These are phyloP conservation scores for Mycena metata DNA, from an alignment of 768 basidiomycete species.

Conservation along the genomic window DNA sequence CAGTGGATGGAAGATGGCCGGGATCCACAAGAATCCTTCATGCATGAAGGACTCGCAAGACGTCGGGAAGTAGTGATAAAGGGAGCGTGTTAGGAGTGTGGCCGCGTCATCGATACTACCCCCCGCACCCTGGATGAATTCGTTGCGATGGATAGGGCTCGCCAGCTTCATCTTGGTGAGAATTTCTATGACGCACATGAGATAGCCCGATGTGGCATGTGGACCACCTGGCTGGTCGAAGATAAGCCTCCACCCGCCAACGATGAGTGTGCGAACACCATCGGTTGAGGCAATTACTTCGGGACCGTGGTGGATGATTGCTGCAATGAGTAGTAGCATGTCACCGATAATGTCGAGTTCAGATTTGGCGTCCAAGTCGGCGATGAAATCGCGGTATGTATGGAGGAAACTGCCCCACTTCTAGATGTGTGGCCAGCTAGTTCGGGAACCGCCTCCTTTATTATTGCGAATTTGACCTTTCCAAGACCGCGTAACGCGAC, in stretches of 20 bases:
- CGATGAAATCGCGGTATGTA: background rate
- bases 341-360: background rate
- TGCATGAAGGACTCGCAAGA: too few relatives aligned
- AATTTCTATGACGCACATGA: background rate
- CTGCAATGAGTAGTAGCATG: background rate
- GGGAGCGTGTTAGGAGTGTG: background rate
- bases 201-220: too few relatives aligned
- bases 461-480: background rate
- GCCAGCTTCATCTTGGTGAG: background rate
- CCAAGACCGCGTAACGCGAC: background rate
- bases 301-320: background rate
- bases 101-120: background rate
- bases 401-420: background rate
- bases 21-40: background rate
- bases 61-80: background rate
- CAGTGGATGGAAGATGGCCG: background rate
- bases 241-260: background rate
- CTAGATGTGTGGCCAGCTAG: background rate
- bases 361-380: background rate
- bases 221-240: background rate
- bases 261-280: background rate
- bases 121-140: background rate
- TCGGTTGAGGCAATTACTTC: background rate
- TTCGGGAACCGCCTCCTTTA: background rate
- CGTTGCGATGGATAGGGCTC: background rate